Evolutionary conservation across 1,284 basidiomycete species (phyloP), one percentile per base, ranked within the genome.

Genomic region (Bjerkandera adusta): DNA sequence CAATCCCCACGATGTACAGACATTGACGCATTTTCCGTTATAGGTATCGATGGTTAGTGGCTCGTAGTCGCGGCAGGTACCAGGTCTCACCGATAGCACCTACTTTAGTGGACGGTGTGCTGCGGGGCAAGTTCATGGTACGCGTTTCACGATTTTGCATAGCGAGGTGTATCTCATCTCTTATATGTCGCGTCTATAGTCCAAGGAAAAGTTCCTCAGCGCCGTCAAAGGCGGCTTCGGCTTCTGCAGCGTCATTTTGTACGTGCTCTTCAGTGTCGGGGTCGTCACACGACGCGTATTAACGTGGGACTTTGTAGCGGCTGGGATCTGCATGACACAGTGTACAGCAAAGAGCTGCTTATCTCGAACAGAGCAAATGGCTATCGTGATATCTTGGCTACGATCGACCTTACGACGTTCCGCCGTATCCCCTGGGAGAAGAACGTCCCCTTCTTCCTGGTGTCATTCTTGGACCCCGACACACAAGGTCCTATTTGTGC

Each of bases 51-150:
- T 63, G 86, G 85, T 87, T 59, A 58, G 61, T 50, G 8, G 20
- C 6, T 2, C 30, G 29, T 15, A 29, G 16, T 15, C 13, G 13
- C 4, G 21, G 13, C 21, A n/a, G 5, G 12, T 32, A 11, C 18
- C 16, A 41, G n/a, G n/a, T 26, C n/a, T 12, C 27, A 33, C 25
- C 29, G 12, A 32, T 26, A 36, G 27, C 29, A 45, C 10, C 27
- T 38, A 48, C 32, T 25, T 57, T 36, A 88, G 91, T 95, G 37
- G 96, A 99, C 66, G 96, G 96, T 29, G 83, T 98, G 15, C 75
- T 97, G 12, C 78, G 95, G 38, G 95, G 95, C 38, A 98, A 97
- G 69, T 89, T 89, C 66, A 93, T 97, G 89, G 89, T 85, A 53
- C 45, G 70, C n/a, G 18, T 13, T n/a, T 15, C n/a, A 36, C 5